phyloP scores from a whole-genome alignment of 1,139 yeast genomes.

The Protomyces pachydermus region DNA sequence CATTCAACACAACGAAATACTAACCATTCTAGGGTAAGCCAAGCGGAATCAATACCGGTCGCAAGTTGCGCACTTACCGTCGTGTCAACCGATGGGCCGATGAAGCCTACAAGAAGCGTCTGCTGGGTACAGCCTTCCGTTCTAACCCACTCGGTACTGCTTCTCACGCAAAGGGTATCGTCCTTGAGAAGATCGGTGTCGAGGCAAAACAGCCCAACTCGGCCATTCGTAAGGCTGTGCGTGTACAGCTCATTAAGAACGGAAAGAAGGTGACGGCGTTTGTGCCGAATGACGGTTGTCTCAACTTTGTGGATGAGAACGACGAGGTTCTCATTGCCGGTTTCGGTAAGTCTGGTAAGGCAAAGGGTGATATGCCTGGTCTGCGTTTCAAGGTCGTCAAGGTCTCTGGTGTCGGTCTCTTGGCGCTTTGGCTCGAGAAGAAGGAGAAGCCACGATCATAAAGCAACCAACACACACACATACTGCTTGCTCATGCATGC shows the following conservation, averaged over 20 bases:
- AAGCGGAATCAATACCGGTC: constrained; percentile 98
- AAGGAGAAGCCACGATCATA: constrained; percentile 99
- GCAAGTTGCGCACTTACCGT: constrained; percentile 99
- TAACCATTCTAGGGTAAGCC: constrained; percentile 29
- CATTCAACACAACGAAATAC: not conserved
- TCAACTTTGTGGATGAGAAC: constrained; percentile 98
- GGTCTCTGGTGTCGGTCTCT: constrained; percentile 99
- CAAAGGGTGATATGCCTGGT: constrained; percentile 67
- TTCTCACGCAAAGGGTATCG: constrained; percentile 99
- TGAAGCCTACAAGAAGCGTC: constrained; percentile 94
- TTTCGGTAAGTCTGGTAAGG: constrained; percentile 99
- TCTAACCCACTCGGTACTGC: constrained; percentile 99
- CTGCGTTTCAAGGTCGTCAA: constrained; percentile 88
- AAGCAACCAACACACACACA: constrained; percentile 34
- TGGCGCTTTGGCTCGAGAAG: constrained; percentile 99
- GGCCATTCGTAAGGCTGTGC: constrained; percentile 99
- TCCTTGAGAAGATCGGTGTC: constrained; percentile 98
- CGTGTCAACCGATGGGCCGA: constrained; percentile 94
- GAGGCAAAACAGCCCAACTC: constrained; percentile 99
- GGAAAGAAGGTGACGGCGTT: constrained; percentile 99
- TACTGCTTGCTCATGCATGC: no score
- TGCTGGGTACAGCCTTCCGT: constrained; percentile 99
- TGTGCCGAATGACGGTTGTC: constrained; percentile 99
- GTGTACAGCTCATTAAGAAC: constrained; percentile 98
- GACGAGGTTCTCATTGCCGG: constrained; percentile 99